Evolutionary conservation across 2,329 filamentous ascomycete species (phyloP), one percentile per base, ranked within the genome.

Genomic region (Aspergillus tanneri): DNA sequence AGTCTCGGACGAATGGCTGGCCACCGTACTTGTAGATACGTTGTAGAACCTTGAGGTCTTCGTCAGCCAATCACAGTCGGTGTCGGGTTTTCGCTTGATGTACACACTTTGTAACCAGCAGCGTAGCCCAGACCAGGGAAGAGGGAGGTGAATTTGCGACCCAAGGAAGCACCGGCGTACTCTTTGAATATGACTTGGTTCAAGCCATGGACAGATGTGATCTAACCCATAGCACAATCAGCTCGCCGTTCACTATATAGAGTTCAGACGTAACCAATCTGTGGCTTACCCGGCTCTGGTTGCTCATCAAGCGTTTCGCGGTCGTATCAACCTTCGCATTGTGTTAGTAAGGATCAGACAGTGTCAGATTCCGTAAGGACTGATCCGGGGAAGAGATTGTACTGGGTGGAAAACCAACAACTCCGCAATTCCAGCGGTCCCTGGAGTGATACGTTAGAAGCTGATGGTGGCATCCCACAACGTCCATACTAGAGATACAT

Each of bases 301-400:
- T 96, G 83, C 90, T 96, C 93, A 99, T 99, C 74, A 99, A 83
- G 61, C 93, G 89, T 81, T 99, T 99, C 56, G 93, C 92, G 65
- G 95, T 96, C 42, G 93, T 99, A 75, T 99, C 93, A 71, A 99
- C 89, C 88, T 92, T 65, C 36, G 24, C 23, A 24, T 18, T 16
- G 41, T 32, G 52, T 69, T 56, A 69, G 63, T 45, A 45, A 41
- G 25, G 4, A 25, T 24, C 27, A 28, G 19, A 38, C 9, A 12
- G 21, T 12, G 9, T 18, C 47, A 35, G 42, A 50, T 47, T 5
- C 9, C 18, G 18, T 14, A 6, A 9, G 24, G 16, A 36, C 16
- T 11, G 11, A 14, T 28, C 10, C 10, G 12, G 23, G 35, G 38
- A 10, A 34, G 38, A 32, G 47, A 52, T 68, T 79, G 60, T 80